phyloP scores from a whole-genome alignment of 805 yeast species.

The Starmerella apicola region DNA sequence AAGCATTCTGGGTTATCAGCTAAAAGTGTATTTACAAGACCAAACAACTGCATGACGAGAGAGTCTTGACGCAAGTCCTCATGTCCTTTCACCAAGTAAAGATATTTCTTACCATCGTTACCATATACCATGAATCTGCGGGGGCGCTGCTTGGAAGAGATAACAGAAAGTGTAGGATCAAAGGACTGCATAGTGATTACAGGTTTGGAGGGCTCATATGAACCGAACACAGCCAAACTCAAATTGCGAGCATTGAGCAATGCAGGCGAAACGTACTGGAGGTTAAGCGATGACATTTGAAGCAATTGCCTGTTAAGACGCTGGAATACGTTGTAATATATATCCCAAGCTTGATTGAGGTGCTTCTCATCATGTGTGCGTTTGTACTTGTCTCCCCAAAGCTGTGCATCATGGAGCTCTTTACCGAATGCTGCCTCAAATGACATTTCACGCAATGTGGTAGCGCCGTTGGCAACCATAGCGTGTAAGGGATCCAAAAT shows the following conservation, averaged over 20 bases:
- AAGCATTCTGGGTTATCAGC: conserved; percentile 89
- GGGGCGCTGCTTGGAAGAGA: conserved; percentile 93
- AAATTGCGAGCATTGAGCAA: conserved; percentile 64
- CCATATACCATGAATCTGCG: conserved; percentile 70
- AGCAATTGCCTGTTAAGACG: conserved; percentile 82
- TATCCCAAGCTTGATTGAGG: conserved; percentile 95
- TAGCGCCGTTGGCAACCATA: conserved; percentile 71
- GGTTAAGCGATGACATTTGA: conserved; percentile 69
- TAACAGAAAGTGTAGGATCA: conserved; percentile 74
- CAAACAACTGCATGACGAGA: conserved; percentile 94
- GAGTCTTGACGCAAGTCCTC: conserved; percentile 97
- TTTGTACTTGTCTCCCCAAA: conserved; percentile 80
- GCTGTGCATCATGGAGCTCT: conserved; percentile 82
- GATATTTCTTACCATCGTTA: conserved; percentile 84
- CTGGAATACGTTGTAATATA: conserved; percentile 85
- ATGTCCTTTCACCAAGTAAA: conserved; percentile 78
- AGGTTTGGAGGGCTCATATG: conserved; percentile 75
- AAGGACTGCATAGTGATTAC: conserved; percentile 59
- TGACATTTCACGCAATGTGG: conserved; percentile 82
- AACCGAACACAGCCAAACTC: conserved; percentile 87
- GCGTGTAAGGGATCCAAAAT: conserved; percentile 81
- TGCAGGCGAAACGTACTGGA: conserved; percentile 90
- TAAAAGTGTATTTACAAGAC: conserved; percentile 81
- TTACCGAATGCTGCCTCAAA: conserved; percentile 89
- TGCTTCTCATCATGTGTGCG: conserved; percentile 77